Base-by-base conservation (phyloP, 2,329 filamentous ascomycete genomes). In the Colletotrichum horii region DNA sequence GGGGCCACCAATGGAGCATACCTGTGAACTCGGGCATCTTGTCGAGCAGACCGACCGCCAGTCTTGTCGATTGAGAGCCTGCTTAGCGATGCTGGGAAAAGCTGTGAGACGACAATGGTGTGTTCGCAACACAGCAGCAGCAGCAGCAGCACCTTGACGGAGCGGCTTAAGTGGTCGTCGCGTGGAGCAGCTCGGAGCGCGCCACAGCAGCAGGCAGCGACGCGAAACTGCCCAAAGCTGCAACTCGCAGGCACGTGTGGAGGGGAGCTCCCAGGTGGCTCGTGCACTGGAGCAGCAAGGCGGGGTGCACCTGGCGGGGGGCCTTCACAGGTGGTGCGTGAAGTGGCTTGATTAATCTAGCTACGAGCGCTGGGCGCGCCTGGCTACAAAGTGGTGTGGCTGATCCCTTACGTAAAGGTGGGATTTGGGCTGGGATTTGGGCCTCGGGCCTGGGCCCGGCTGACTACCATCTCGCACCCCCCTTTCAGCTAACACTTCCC, bases 21-120 rank as follows among this genome's bases (percentile, higher is more conserved):
- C 74, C 76, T 73, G 76, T 77, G 6, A 72, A 76, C 9, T 68
- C 43, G n/a, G 75, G 56, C 75, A 77, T 77, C 24, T 16, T 56
- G 43, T 36, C 32, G 14, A 26, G 34, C n/a, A 55, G 71, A 19
- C 61, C 22, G 58, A 19, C 14, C 24, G 26, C 6, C 36, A 38
- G 24, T 32, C 22, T 36, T 73, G 32, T 15, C 38, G 8, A 61
- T 36, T 38, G 6, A 12, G 24, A n/a, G 52, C 6, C 30, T 22
- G 68, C 12, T 61, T 64, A 26, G 26, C 26, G 56, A 61, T 71
- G 30, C 11, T 14, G 16, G 28, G 32, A 69, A 56, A 9, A 34
- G 36, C 28, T 60, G 56, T 58, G 16, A 36, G 60, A 22, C 32
- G 43, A 38, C 61, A 55, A 34, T 24, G 61, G 22, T 30, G 34